Evolutionary conservation across 208 protist species (phyloP).

Genomic region (Lotmaria passim): DNA sequence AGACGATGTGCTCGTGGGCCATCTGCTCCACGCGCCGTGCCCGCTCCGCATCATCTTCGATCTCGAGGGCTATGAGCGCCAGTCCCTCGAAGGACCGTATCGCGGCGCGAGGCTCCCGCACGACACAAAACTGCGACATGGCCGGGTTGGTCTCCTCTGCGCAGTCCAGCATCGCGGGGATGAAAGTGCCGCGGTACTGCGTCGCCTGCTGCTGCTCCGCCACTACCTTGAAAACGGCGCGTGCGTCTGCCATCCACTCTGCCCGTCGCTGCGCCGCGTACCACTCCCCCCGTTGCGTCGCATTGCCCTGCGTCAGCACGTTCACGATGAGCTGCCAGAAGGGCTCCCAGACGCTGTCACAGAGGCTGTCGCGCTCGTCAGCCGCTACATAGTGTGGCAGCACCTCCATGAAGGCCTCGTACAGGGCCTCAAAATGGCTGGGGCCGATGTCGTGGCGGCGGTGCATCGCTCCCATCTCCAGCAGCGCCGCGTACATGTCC

Average conservation of each 20-base stretch:
- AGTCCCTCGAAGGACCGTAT: conserved; percentile 1
- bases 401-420: conserved; percentile 15
- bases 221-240: background rate
- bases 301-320: conserved; percentile 6
- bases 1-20: conserved; percentile 6
- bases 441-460: conserved; percentile 12
- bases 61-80: background rate
- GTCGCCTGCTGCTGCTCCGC: background rate
- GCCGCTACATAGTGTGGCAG: background rate
- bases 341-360: conserved; percentile 5
- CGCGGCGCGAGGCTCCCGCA: conserved; percentile 13
- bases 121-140: conserved; percentile 2
- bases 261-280: conserved; percentile 16
- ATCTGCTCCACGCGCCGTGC: background rate
- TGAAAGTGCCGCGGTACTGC: background rate
- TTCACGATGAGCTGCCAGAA: conserved; percentile 6
- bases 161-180: conserved; percentile 12
- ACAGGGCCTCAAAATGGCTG: conserved; percentile 20
- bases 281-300: conserved; percentile 4
- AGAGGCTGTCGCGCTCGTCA: background rate
- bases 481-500: background rate
- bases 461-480: conserved; percentile 28
- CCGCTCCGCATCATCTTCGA: background rate
- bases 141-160: conserved; percentile 7
- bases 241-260: background rate